Percentiles rank a stretch among this genome's conserved stretches.
These are phyloP conservation scores for Urtica urens DNA, from an alignment of 306 rosid species.

Conservation along the genomic window DNA sequence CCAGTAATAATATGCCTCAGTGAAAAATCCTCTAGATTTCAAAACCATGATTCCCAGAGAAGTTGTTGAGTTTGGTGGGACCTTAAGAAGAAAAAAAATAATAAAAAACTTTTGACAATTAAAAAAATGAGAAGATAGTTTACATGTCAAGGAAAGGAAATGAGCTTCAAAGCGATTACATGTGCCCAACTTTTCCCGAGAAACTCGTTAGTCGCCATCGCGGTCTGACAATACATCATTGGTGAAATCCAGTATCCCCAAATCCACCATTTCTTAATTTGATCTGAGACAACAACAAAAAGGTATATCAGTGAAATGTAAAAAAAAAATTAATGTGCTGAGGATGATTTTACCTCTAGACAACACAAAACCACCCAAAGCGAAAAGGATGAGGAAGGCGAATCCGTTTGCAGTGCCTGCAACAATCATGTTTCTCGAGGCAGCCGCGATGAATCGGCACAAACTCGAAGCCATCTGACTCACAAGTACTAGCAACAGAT, in stretches of 20 bases:
- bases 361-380: constrained; percentile 54
- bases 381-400: constrained; percentile 31
- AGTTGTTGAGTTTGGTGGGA: constrained; percentile 23
- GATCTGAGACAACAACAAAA: too few species aligned
- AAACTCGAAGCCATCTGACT: constrained; percentile 55
- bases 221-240: constrained; percentile 56
- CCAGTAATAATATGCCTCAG: constrained; percentile 56
- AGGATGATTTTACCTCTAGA: constrained; percentile 63
- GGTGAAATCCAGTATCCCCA: constrained; percentile 83
- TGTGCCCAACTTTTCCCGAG: constrained; percentile 52
- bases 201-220: constrained; percentile 54
- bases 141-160: neutral
- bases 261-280: constrained; percentile 50
- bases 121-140: neutral
- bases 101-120: neutral
- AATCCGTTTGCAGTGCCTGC: constrained; percentile 50
- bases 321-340: too few species aligned
- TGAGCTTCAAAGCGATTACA: constrained; percentile 31
- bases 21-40: constrained; percentile 43
- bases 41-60: constrained; percentile 39
- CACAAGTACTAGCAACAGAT: constrained; percentile 30
- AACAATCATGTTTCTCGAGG: constrained; percentile 36
- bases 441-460: constrained; percentile 45
- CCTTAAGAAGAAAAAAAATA: constrained; percentile 31
- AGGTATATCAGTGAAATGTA: too few species aligned